A percentile compares a stretch with the other conserved stretches of the same genome.
Evolutionary conservation across 2,329 filamentous ascomycete species (phyloP).

Genomic region (Aspergillus brasiliensis): DNA sequence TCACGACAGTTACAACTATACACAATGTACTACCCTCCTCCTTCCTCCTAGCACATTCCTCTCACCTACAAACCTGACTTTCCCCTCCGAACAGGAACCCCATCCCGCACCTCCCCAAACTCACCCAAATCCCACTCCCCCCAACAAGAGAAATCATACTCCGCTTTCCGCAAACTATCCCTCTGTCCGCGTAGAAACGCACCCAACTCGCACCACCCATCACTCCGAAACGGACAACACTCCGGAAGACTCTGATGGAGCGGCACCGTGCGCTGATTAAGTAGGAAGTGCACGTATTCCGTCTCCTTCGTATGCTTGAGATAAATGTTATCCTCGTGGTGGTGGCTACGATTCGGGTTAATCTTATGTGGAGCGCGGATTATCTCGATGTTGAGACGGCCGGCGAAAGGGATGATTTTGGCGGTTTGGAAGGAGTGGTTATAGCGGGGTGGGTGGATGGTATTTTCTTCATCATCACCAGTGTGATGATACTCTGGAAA

Average conservation of each 20-base stretch:
- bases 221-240: constrained; percentile 65
- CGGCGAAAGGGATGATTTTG: constrained; percentile 71
- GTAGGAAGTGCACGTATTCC: constrained; percentile 71
- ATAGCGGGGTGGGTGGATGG: constrained; percentile 20
- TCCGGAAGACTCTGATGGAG: constrained; percentile 63
- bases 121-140: constrained; percentile 41
- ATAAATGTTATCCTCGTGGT: not conserved
- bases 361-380: constrained; percentile 69
- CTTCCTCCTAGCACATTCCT: not conserved
- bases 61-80: not conserved
- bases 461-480: too few species aligned
- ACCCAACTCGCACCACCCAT: constrained; percentile 75
- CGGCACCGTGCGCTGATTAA: constrained; percentile 74
- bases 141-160: constrained; percentile 68
- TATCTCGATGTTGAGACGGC: constrained; percentile 72
- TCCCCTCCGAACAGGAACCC: constrained; percentile 10
- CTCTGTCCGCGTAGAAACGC: constrained; percentile 67
- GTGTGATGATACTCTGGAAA: constrained; percentile 36
- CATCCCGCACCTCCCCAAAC: constrained; percentile 30
- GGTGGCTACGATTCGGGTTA: constrained; percentile 44
- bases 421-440: constrained; percentile 66
- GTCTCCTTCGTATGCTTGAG: constrained; percentile 47
- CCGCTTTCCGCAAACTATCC: constrained; percentile 58
- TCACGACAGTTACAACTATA: not conserved
- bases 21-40: not conserved